Conservation (phyloP, 352 stramenopile species). For the Pythium aquatile region DNA sequence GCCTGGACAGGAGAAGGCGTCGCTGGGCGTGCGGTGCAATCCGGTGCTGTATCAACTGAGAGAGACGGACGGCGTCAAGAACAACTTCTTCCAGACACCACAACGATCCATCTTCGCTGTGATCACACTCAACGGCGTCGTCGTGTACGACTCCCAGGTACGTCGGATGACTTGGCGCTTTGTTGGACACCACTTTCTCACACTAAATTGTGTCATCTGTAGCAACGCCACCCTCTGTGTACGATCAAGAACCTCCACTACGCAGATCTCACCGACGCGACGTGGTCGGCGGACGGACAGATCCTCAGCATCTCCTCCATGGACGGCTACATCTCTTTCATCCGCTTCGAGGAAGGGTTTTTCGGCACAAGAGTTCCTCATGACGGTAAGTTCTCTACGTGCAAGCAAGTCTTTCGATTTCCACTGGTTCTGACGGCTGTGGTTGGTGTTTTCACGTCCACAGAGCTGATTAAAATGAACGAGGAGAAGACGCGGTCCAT, state of each 20-base stretch:
- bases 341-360: constrained; percentile 90
- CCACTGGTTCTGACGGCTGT: too few species aligned
- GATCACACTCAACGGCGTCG: constrained; percentile 90
- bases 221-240: constrained; percentile 84
- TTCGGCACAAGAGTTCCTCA: constrained; percentile 39
- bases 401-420: too few species aligned
- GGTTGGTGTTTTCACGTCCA: background rate
- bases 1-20: constrained; percentile 90
- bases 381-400: constrained; percentile 13
- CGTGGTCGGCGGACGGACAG: constrained; percentile 90
- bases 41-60: constrained; percentile 91
- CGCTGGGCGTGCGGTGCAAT: constrained; percentile 91
- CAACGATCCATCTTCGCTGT: constrained; percentile 92
- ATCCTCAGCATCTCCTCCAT: constrained; percentile 93
- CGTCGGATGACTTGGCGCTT: background rate
- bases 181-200: background rate
- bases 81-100: constrained; percentile 79
- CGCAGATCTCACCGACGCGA: constrained; percentile 92
- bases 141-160: constrained; percentile 96
- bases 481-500: constrained; percentile 49
- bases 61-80: constrained; percentile 1
- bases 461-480: constrained; percentile 48
- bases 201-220: background rate
- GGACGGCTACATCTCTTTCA: constrained; percentile 95
- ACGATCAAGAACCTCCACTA: constrained; percentile 93